phyloP scores from a whole-genome alignment of 306 rosid species.

The Ormosia semicastrata region DNA sequence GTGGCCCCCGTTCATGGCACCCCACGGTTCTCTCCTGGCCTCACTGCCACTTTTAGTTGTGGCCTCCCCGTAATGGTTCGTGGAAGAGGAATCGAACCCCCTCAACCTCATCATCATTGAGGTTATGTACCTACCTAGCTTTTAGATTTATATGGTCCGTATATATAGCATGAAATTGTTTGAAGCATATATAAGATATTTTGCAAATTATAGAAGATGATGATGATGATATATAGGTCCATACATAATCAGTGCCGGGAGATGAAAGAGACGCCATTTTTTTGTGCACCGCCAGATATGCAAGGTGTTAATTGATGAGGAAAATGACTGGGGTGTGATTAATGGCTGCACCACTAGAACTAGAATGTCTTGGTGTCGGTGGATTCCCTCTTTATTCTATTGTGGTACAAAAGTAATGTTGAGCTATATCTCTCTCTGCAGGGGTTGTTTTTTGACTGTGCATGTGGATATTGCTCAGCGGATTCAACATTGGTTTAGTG shows the following conservation, averaged over 20 bases:
- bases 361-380: neutral
- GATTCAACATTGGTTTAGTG: neutral
- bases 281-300: neutral
- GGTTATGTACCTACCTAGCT: neutral
- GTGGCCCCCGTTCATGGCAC: neutral
- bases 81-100: slow-evolving; percentile 1
- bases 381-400: neutral
- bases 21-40: slow-evolving; percentile 83
- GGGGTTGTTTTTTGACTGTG: neutral
- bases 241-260: neutral
- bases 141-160: neutral
- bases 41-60: slow-evolving; percentile 65
- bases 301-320: neutral
- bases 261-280: neutral
- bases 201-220: neutral
- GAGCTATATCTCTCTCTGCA: neutral
- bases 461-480: neutral
- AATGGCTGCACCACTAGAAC: neutral
- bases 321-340: neutral
- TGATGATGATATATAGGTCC: too few relatives aligned
- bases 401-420: neutral
- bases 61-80: slow-evolving; percentile 63
- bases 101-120: too few relatives aligned
- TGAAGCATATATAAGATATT: neutral
- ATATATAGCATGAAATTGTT: neutral